Conservation (phyloP, 306 rosid species). For the Vicia sativa region DNA sequence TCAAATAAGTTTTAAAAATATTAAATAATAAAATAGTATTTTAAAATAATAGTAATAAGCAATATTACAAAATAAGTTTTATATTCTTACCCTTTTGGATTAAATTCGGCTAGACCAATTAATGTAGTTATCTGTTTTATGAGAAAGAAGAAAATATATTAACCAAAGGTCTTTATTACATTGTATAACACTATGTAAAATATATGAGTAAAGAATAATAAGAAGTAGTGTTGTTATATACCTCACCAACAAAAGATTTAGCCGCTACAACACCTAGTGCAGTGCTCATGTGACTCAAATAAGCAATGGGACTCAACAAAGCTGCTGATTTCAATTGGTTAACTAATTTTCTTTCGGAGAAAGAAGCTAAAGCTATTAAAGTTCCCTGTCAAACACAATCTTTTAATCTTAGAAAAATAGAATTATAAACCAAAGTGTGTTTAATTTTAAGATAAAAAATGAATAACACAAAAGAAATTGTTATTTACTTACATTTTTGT, state of each 20-base stretch:
- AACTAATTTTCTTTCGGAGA: conserved; percentile 68
- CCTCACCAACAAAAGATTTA: conserved; percentile 69
- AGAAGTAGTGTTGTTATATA: conserved; percentile 9
- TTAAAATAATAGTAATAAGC: neutral
- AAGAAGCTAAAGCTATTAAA: conserved; percentile 67
- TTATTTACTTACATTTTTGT: no score
- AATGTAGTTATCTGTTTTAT: conserved; percentile 49
- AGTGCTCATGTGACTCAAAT: conserved; percentile 73
- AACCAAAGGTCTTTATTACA: neutral
- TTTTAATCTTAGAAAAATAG: conserved; percentile 1
- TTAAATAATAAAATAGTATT: neutral
- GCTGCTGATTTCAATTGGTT: conserved; percentile 72
- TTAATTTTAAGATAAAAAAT: neutral
- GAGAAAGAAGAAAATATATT: neutral
- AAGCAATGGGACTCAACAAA: conserved; percentile 78
- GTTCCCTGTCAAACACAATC: conserved; percentile 66
- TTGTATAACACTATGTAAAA: neutral
- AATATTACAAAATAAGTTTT: neutral
- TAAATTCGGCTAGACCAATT: conserved; percentile 73
- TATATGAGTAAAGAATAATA: neutral
- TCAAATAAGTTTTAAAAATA: conserved; percentile 6
- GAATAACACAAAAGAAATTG: no score
- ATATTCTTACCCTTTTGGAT: conserved; percentile 64
- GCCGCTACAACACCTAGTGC: conserved; percentile 66
- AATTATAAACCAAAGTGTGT: neutral